phyloP scores from a whole-genome alignment of 208 protist genomes.

The Angomonas deanei region DNA sequence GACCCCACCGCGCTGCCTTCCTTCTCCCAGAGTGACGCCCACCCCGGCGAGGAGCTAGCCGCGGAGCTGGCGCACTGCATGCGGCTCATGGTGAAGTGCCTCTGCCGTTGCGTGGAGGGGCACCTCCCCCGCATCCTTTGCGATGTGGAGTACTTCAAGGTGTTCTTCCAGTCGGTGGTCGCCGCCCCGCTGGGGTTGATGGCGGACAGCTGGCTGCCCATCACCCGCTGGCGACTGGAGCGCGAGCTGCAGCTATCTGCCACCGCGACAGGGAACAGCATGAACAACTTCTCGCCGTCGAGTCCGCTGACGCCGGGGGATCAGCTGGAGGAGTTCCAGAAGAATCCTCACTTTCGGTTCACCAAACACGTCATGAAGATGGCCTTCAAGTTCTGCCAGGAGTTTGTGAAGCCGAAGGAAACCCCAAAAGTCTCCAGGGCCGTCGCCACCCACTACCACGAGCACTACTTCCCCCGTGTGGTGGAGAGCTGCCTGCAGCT shows the following conservation, averaged over 20 bases:
- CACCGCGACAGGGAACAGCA: neutral
- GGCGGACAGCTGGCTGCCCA: slow-evolving; percentile 33
- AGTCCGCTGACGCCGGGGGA: slow-evolving; percentile 62
- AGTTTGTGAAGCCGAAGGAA: slow-evolving; percentile 50
- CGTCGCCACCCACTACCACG: slow-evolving; percentile 48
- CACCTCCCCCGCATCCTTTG: slow-evolving; percentile 69
- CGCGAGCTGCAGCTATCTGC: slow-evolving; percentile 9
- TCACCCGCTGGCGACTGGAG: slow-evolving; percentile 31
- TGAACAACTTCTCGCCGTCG: slow-evolving; percentile 17
- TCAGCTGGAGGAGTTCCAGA: slow-evolving; percentile 51
- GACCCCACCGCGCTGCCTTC: slow-evolving; percentile 4
- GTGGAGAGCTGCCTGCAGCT: slow-evolving; percentile 48
- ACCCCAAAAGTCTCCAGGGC: slow-evolving; percentile 50
- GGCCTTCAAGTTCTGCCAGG: slow-evolving; percentile 49
- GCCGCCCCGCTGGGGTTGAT: slow-evolving; percentile 25
- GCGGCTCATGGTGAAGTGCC: slow-evolving; percentile 66
- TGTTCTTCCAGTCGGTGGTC: slow-evolving; percentile 43
- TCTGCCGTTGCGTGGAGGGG: slow-evolving; percentile 35
- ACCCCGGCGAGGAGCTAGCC: slow-evolving; percentile 28
- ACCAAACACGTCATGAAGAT: slow-evolving; percentile 57
- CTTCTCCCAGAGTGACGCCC: slow-evolving; percentile 16
- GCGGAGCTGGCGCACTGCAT: slow-evolving; percentile 61
- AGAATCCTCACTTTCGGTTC: slow-evolving; percentile 48
- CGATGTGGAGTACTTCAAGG: slow-evolving; percentile 36
- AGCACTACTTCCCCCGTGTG: slow-evolving; percentile 26